These are phyloP conservation scores for Cryptosporidium sp. DNA, from an alignment of 169 alveolate species.

Conservation along the genomic window DNA sequence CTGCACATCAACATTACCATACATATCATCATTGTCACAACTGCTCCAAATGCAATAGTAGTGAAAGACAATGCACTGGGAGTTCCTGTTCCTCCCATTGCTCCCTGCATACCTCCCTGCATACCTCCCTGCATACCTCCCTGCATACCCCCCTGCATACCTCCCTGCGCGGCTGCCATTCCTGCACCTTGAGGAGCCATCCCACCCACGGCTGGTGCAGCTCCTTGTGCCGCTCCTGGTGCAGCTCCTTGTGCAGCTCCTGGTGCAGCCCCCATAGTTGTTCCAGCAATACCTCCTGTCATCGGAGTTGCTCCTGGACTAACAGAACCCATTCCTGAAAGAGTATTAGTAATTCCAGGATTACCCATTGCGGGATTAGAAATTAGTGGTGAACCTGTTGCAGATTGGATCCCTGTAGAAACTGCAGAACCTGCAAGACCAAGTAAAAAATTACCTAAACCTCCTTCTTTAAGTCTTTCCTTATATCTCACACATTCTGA, in stretches of 20 bases:
- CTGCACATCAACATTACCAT: constrained; percentile 71
- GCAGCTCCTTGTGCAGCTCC: constrained; percentile 16
- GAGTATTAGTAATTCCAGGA: background rate
- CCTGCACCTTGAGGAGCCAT: background rate
- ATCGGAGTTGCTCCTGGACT: background rate
- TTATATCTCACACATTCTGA: constrained; percentile 47
- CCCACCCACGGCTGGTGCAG: background rate
- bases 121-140: background rate
- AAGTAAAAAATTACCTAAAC: constrained; percentile 53
- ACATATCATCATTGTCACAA: constrained; percentile 68
- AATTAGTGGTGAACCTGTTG: constrained; percentile 67
- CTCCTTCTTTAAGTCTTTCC: constrained; percentile 55
- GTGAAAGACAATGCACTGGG: constrained; percentile 65
- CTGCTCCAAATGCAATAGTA: constrained; percentile 32
- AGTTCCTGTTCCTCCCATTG: constrained; percentile 14
- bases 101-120: constrained; percentile 29
- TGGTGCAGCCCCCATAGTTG: background rate
- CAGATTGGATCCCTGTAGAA: constrained; percentile 37
- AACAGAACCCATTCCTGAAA: background rate
- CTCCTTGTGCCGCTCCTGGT: constrained; percentile 19
- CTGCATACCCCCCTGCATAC: background rate
- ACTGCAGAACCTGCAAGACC: constrained; percentile 63
- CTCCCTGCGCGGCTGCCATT: constrained; percentile 27
- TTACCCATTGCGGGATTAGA: constrained; percentile 37
- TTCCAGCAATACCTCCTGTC: constrained; percentile 10